Evolutionary conservation across 2,329 filamentous ascomycete species (phyloP).

Genomic region (Colletotrichum shisoi): DNA sequence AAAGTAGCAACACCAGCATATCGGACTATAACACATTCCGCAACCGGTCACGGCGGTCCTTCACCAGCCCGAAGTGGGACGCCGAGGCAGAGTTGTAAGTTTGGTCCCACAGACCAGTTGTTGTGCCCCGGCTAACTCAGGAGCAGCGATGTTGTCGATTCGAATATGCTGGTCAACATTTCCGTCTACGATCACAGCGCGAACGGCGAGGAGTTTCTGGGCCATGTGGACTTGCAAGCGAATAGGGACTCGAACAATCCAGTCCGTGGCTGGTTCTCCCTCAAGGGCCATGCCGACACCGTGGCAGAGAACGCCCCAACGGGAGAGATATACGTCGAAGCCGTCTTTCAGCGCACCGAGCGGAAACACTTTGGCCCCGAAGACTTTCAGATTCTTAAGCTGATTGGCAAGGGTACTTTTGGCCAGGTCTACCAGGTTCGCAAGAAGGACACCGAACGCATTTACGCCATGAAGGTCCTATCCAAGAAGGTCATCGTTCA

Average conservation of each 20-base stretch:
- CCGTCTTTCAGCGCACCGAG: conserved; percentile 84
- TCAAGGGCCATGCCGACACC: conserved; percentile 78
- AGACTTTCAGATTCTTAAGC: conserved; percentile 93
- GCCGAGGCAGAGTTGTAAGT: conserved; percentile 93
- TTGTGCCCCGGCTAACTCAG: conserved; percentile 17
- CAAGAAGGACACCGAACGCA: conserved; percentile 94
- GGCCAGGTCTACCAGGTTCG: conserved; percentile 98
- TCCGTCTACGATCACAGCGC: conserved; percentile 88
- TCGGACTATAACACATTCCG: conserved; percentile 69
- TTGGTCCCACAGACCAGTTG: conserved; percentile 40
- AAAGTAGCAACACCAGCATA: conserved; percentile 92
- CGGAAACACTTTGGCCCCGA: conserved; percentile 92
- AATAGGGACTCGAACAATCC: conserved; percentile 71
- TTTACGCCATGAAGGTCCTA: conserved; percentile 99
- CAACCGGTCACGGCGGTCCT: conserved; percentile 66
- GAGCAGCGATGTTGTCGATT: conserved; percentile 86
- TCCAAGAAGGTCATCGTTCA: conserved; percentile 99
- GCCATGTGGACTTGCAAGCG: conserved; percentile 83
- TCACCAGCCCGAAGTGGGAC: conserved; percentile 93
- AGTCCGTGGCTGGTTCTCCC: conserved; percentile 83
- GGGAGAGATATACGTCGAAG: conserved; percentile 88
- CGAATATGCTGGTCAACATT: conserved; percentile 88
- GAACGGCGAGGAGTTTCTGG: conserved; percentile 87
- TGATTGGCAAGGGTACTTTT: conserved; percentile 98
- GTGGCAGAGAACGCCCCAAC: conserved; percentile 75